phyloP scores from a whole-genome alignment of 208 protist species.

The Polymyxa betae region DNA sequence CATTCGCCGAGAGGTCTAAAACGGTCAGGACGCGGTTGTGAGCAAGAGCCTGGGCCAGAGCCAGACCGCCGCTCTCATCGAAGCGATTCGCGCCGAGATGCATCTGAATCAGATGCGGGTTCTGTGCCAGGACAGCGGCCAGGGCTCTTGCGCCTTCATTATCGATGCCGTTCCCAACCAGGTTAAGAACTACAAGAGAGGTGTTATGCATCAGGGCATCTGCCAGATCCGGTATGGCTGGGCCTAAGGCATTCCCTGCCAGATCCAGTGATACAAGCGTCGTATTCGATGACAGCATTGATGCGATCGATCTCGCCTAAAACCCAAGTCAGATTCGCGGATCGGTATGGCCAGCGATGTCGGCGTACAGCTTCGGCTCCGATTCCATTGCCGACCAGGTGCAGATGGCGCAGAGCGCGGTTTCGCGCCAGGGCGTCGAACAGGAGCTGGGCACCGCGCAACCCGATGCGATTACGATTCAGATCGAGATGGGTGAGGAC shows the following conservation, averaged over 20 bases:
- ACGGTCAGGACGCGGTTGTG: conserved; percentile 2
- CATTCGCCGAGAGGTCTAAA: conserved; percentile 28
- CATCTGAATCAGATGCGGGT: neutral
- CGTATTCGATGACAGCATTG: neutral
- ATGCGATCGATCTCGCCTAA: neutral
- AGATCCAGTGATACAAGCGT: neutral
- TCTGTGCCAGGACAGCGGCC: conserved; percentile 16
- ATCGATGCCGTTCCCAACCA: conserved; percentile 51
- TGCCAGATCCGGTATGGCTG: conserved; percentile 2
- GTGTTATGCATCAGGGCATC: conserved; percentile 14
- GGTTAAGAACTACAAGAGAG: conserved; percentile 55
- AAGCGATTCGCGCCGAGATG: conserved; percentile 50
- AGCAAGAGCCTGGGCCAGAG: conserved; percentile 29
- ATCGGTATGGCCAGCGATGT: no score
- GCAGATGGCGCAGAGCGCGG: neutral
- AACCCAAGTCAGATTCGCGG: no score
- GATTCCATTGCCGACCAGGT: conserved; percentile 9
- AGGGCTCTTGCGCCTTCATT: conserved; percentile 52
- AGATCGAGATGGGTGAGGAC: neutral
- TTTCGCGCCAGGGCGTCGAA: conserved; percentile 5
- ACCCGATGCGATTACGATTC: neutral
- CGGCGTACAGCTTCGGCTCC: neutral
- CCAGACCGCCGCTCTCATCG: conserved; percentile 34
- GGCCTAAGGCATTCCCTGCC: neutral
- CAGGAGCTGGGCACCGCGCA: neutral